phyloP scores from a whole-genome alignment of 805 yeast genomes.

The Candida schatavii region DNA sequence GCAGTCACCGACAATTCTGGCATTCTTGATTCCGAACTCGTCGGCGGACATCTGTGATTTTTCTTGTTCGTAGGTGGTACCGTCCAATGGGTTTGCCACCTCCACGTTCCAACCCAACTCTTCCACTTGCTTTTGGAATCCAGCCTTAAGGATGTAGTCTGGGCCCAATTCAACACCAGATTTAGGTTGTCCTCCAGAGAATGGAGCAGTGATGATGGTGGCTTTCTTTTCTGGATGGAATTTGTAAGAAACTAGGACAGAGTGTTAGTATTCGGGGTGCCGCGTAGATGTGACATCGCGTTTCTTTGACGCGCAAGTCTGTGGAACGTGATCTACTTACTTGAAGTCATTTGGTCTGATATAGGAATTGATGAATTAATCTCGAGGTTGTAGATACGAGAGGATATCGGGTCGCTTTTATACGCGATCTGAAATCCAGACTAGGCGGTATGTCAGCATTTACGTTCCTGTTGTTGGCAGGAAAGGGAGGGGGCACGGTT shows the following conservation, averaged over 20 bases:
- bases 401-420: no score
- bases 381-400: no score
- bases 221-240: constrained; percentile 53
- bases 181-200: constrained; percentile 93
- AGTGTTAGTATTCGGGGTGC: no score
- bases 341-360: no score
- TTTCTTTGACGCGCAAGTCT: no score
- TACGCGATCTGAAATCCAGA: no score
- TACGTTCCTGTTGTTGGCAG: no score
- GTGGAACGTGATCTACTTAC: no score
- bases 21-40: constrained; percentile 61
- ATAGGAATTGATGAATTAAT: no score
- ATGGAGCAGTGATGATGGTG: constrained; percentile 85
- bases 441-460: no score
- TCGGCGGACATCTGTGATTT: constrained; percentile 21
- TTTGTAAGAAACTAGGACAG: constrained; percentile 46
- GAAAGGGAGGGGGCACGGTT: no score
- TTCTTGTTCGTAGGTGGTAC: constrained; percentile 46
- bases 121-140: constrained; percentile 61
- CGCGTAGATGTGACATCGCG: no score
- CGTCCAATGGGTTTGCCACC: constrained; percentile 53
- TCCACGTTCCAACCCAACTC: constrained; percentile 70
- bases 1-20: constrained; percentile 74
- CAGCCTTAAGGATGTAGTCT: constrained; percentile 68
- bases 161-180: constrained; percentile 95